Evolutionary conservation across 2,329 filamentous ascomycete genomes (phyloP), one percentile per base, ranked within the genome.

Genomic region (Microdochium bolleyi): DNA sequence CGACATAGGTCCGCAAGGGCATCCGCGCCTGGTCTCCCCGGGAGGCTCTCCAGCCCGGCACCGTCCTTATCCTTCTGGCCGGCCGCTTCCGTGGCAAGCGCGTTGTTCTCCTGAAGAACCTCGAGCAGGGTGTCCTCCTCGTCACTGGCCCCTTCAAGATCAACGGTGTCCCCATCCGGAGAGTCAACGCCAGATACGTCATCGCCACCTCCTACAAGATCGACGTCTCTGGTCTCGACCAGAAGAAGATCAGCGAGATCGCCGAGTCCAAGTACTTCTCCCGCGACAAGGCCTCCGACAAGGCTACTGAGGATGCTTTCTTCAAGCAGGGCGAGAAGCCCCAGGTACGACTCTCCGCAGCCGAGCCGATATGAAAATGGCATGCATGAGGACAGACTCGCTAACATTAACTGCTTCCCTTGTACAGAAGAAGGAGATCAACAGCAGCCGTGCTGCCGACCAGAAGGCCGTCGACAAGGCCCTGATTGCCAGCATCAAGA

Each of bases 81-180:
- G 94, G 94, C 71, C 94, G 94, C 72, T 99, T 97, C 90, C 92
- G 94, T 70, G 94, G 94, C 84, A 99, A 99, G 91, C 94, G 94
- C 74, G 94, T 99, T 70, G 83, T 99, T 71, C 91, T 97, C 79
- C 88, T 99, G 75, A 97, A 97, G 87, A 84, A 87, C 77, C 92
- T 99, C 71, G 83, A 89, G 72, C 90, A 96, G 82, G 94, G 94
- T 80, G 90, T 96, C 64, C 91, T 99, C 75, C 90, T 99, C 74
- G 91, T 99, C 70, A 99, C 94, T 73, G 94, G 94, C 69, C 94
- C 94, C 73, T 99, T 97, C 89, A 99, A 97, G 88, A 88, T 99
- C 81, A 99, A 99, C 82, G 94, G 94, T 77, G 94, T 99, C 63
- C 94, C 94, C 66, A 87, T 99, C 71, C 88, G 94, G 79, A 85